Conservation (phyloP, 352 stramenopile genomes). For the Globisporangium nagaii region DNA sequence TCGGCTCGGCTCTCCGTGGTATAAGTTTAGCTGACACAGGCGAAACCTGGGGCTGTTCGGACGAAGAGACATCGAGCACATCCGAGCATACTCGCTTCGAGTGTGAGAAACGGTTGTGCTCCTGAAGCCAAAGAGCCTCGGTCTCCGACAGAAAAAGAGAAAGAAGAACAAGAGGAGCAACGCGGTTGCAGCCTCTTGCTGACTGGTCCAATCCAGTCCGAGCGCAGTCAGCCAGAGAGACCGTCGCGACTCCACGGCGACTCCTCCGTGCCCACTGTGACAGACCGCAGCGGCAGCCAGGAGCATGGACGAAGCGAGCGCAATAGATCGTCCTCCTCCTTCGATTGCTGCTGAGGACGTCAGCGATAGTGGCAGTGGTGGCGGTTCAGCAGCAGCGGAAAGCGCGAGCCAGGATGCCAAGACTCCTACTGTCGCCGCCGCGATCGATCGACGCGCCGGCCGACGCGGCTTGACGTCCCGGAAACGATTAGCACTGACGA, state of each 20-base stretch:
- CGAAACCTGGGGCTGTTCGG: neutral
- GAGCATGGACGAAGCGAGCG: constrained; percentile 1
- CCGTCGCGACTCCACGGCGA: neutral
- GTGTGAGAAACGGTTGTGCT: constrained; percentile 3
- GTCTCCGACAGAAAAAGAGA: neutral
- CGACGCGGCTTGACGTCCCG: constrained; percentile 4
- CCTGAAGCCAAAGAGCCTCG: constrained; percentile 2
- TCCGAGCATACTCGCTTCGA: neutral
- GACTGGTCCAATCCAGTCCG: constrained; percentile 6
- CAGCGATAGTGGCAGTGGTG: neutral
- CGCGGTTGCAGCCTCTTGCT: neutral
- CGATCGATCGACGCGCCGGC: neutral
- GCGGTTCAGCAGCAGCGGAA: too few relatives aligned
- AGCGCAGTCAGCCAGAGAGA: constrained; percentile 1
- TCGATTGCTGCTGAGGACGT: too few relatives aligned
- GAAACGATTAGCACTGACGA: constrained; percentile 12
- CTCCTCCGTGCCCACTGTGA: neutral
- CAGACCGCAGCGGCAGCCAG: neutral
- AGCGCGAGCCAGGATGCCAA: neutral
- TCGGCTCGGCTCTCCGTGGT: too few relatives aligned
- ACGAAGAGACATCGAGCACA: too few relatives aligned
- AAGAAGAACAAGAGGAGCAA: constrained; percentile 1
- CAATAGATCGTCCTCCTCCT: neutral
- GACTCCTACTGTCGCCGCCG: neutral
- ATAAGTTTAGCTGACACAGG: constrained; percentile 1